Base-by-base conservation (phyloP, 805 yeast species). In the Candida awuae region DNA sequence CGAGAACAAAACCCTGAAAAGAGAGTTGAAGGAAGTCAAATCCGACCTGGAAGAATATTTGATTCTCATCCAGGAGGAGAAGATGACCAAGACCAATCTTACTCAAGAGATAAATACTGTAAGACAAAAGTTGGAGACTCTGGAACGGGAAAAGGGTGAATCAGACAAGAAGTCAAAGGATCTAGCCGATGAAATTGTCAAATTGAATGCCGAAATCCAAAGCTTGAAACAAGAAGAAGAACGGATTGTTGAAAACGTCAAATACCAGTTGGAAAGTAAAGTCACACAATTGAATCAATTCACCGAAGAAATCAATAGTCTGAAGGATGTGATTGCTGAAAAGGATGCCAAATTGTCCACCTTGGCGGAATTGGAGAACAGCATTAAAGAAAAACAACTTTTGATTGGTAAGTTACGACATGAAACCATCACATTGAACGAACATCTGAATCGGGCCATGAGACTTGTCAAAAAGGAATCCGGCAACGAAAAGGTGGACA, bases 381-480 rank as follows among this genome's bases (percentile, higher is more conserved):
- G 69, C 55, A 65, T 70, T 32, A 77, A 67, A 65, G 87, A 71
- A 44, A 87, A 85, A 59, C 85, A 79, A 42, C 63, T 88, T 25
- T 72, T 79, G 36, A 76, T 92, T 37, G 97, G 97, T 2, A 92
- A 90, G 56, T 70, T 92, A 35, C 75, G 97, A 38, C 97, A 90
- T 58, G 98, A 92, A 58, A 90, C 94, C 2, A 90, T 92, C 8
- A 84, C 85, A 19, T 64, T 90, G 42, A 92, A 92, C 57, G 98
- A 92, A 55, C 97, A 92, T 62, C 64, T 92, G 39, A 87, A 95
- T n/a, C 90, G 92, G 53, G 94, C 97, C 1, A 63, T 90, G 45
- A 76, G 85, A 19, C 68, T 90, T 70, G 72, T 92, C 43, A 85
- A 87, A 51, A 80, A 80, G 54, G 83, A 80, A 37, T 75, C 84